Percentiles rank a stretch among this genome's conserved stretches.
Conservation (phyloP, 345 rosid genomes). For the Schrenkiella parvula region DNA sequence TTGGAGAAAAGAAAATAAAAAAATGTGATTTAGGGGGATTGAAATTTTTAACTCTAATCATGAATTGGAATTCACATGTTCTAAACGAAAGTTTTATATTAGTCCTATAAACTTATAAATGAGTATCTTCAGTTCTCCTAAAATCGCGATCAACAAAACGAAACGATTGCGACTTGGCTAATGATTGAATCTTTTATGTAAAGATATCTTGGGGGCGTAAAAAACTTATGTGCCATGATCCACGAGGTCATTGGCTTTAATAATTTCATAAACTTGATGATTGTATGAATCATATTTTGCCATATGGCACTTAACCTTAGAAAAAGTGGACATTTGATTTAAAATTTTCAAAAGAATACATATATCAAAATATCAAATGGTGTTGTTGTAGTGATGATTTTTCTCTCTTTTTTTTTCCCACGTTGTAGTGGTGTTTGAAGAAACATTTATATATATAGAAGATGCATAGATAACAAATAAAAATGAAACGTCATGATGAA, state of each 20-base stretch:
- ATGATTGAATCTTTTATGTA: not conserved
- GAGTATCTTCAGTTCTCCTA: not conserved
- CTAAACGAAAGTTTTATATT: not conserved
- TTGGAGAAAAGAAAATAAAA: not conserved
- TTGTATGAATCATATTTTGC: slow-evolving; percentile 1
- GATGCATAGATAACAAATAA: not conserved
- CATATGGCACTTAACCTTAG: slow-evolving; percentile 5
- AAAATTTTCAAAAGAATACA: not conserved
- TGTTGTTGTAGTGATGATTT: not conserved
- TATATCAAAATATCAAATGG: not conserved
- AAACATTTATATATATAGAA: not conserved
- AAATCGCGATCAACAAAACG: not conserved
- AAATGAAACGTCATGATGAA: not conserved
- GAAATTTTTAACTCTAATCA: too few relatives aligned
- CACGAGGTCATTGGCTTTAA: not conserved
- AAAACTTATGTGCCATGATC: slow-evolving; percentile 16
- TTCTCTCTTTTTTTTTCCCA: not conserved
- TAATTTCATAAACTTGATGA: not conserved
- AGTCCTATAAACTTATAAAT: not conserved
- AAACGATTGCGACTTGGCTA: not conserved
- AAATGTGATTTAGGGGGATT: not conserved
- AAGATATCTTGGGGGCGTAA: not conserved
- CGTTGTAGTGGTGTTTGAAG: not conserved
- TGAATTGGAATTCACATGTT: not conserved
- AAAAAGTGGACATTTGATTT: not conserved